A percentile compares a stretch with the other conserved stretches of the same genome.
phyloP scores from a whole-genome alignment of 1,139 yeast species.

The Nakaseomyces uthaithaninus region DNA sequence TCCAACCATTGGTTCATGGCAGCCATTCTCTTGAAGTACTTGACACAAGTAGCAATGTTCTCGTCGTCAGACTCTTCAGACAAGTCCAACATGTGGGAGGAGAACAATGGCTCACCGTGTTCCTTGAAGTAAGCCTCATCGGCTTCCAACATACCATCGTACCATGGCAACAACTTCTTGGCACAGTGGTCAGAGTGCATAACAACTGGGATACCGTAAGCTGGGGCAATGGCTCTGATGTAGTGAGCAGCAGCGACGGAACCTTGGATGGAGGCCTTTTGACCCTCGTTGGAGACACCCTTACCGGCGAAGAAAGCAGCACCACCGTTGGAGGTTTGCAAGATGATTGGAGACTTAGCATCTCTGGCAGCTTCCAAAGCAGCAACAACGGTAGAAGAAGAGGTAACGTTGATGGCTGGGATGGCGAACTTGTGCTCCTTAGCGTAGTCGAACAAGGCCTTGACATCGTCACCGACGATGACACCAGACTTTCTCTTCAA shows the following conservation, averaged over 20 bases:
- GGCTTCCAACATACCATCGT: conserved; percentile 94
- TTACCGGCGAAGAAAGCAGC: conserved; percentile 99
- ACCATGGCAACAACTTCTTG: conserved; percentile 95
- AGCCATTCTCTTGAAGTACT: conserved; percentile 91
- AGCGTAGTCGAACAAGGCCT: conserved; percentile 85
- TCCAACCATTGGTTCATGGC: conserved; percentile 96
- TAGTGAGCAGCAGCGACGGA: conserved; percentile 97
- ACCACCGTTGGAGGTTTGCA: conserved; percentile 99
- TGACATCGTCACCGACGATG: conserved; percentile 97
- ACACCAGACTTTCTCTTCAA: conserved; percentile 92
- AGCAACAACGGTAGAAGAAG: conserved; percentile 94
- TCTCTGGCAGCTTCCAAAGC: conserved; percentile 99
- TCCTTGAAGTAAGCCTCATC: conserved; percentile 84
- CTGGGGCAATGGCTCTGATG: conserved; percentile 93
- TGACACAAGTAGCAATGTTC: conserved; percentile 89
- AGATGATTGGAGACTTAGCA: conserved; percentile 86
- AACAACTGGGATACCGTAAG: conserved; percentile 93
- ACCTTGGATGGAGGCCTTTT: conserved; percentile 91
- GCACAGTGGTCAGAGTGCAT: conserved; percentile 99
- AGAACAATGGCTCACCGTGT: conserved; percentile 92
- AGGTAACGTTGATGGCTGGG: conserved; percentile 97
- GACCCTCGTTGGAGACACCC: conserved; percentile 92
- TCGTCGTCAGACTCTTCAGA: conserved; percentile 95
- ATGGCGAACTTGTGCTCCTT: conserved; percentile 91
- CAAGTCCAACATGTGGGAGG: conserved; percentile 97